These are phyloP conservation scores for Porcisia hertigi DNA, from an alignment of 208 protist species.

Conservation along the genomic window DNA sequence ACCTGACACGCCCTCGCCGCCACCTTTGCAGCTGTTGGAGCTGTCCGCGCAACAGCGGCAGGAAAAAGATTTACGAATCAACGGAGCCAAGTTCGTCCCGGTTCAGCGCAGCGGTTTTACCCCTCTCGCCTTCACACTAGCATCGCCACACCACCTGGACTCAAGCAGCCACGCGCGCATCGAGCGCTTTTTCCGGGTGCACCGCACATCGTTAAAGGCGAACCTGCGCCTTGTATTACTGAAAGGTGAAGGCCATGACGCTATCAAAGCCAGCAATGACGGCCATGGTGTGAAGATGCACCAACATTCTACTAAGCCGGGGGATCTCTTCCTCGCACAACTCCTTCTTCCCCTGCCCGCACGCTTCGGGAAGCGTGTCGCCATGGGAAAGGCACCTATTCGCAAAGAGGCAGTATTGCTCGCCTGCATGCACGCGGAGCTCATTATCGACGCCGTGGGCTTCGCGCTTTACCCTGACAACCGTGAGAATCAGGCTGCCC, in stretches of 20 bases:
- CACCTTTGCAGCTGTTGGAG: slow-evolving; percentile 29
- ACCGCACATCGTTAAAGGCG: slow-evolving; percentile 36
- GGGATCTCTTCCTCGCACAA: slow-evolving; percentile 59
- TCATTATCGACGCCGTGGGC: slow-evolving; percentile 86
- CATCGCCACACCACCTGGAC: slow-evolving; percentile 74
- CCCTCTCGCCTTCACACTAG: slow-evolving; percentile 58
- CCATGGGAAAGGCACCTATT: slow-evolving; percentile 64
- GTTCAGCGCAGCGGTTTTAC: slow-evolving; percentile 49
- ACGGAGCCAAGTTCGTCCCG: slow-evolving; percentile 45
- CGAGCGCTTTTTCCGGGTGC: slow-evolving; percentile 53
- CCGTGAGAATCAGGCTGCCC: slow-evolving; percentile 43
- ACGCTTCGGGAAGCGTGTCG: slow-evolving; percentile 73
- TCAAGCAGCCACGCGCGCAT: slow-evolving; percentile 47
- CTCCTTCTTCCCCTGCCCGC: slow-evolving; percentile 65
- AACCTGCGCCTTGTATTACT: slow-evolving; percentile 31
- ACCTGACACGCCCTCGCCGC: slow-evolving; percentile 44
- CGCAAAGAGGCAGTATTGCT: slow-evolving; percentile 63
- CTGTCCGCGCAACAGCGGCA: slow-evolving; percentile 22
- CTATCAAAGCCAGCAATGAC: neutral
- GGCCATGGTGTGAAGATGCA: neutral
- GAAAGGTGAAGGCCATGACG: neutral
- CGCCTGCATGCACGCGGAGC: slow-evolving; percentile 91
- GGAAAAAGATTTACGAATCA: slow-evolving; percentile 52
- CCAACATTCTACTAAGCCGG: neutral
- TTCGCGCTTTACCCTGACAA: slow-evolving; percentile 67